Base-by-base conservation (phyloP, 169 alveolate genomes). In the Cryptosporidium ryanae region DNA sequence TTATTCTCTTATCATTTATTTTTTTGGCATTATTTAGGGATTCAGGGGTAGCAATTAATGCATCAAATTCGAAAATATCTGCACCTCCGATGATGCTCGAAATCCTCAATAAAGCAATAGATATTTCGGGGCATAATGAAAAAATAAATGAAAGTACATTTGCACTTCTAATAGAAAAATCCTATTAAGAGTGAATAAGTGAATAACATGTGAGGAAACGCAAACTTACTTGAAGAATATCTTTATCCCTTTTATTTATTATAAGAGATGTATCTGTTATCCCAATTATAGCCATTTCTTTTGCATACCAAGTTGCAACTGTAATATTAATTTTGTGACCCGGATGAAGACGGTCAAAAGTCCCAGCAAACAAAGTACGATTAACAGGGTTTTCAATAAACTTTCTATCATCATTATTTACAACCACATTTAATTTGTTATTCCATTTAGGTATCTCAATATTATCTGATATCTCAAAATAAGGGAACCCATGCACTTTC, bases 331-430 rank as follows among this genome's bases (percentile, higher is more conserved):
- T 68, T 71, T 91, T 84, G 82, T 91, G 93, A 8, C 93, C 93
- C 6, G 92, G 91, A 50, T 91, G 93, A n/a, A 91, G 89, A 12
- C 91, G 87, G 63, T 91, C 93, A 43, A 91, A 91, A 27, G 93
- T 87, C 13, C 93, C 93, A 18, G 92, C 93, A 57, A 82, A 90
- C 27, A 91, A 54, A 27, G 92, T 59, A 17, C 84, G 81, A 32
- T 81, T 59, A 31, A 90, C 64, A 2, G 70, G 71, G 31, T 65
- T 34, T 23, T 76, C 65, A 55, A 76, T 29, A 61, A 76, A 76
- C 5, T 44, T n/a, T 7, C 32, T 48, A 55, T 76, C 57, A 10
- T 55, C 71, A 21, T 23, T 44, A 23, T 59, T 61, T 44, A 55
- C 8, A 2, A 44, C 25, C 7, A 31, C 27, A 59, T 76, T 46